Conservation (phyloP, 768 basidiomycete species). For the Leccinum boreale region DNA sequence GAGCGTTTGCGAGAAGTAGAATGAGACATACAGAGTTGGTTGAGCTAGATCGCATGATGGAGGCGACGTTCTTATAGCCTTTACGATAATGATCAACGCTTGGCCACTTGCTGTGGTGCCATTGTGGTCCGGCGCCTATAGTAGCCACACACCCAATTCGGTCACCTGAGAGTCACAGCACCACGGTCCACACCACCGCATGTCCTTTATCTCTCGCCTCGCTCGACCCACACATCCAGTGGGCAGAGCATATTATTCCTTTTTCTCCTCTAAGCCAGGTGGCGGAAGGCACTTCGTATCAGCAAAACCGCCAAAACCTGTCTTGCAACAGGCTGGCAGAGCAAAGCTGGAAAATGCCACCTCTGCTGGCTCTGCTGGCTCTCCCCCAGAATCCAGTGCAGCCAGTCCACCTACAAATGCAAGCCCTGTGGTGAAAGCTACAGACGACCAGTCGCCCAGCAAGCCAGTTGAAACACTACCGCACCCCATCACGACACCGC, state of each 20-base stretch:
- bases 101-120: background rate
- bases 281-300: conserved; percentile 74
- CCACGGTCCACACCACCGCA: conserved; percentile 21
- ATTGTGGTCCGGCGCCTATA: background rate
- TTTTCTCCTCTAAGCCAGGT: conserved; percentile 76
- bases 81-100: too few species aligned
- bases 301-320: conserved; percentile 57
- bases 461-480: conserved; percentile 25
- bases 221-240: conserved; percentile 45
- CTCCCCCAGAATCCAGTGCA: conserved; percentile 27
- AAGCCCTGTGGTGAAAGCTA: conserved; percentile 13
- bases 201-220: conserved; percentile 53
- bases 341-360: conserved; percentile 42
- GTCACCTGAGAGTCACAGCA: background rate
- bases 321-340: conserved; percentile 32
- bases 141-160: background rate
- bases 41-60: background rate
- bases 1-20: background rate
- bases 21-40: conserved; percentile 6
- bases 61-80: background rate
- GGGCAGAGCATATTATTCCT: conserved; percentile 68
- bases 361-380: conserved; percentile 26
- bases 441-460: conserved; percentile 28
- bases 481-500: conserved; percentile 10
- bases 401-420: conserved; percentile 14